These are phyloP conservation scores for Medakamo hakoo DNA, from an alignment of 139 green algal genomes.

Conservation along the genomic window DNA sequence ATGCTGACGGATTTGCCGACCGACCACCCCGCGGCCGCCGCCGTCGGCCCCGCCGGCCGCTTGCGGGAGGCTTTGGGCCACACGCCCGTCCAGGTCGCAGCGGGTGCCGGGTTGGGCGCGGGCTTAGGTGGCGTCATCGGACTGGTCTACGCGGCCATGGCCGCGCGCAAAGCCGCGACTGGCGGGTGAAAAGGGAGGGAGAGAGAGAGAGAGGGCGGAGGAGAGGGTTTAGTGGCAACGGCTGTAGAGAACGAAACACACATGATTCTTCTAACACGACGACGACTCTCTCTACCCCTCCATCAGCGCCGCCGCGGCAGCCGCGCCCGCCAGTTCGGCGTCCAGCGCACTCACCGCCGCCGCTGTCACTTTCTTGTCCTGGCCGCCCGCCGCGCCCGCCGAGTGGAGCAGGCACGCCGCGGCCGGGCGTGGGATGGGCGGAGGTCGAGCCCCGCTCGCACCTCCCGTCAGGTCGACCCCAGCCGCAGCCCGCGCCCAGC, in stretches of 20 bases:
- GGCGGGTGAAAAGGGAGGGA: too few relatives aligned
- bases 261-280: too few relatives aligned
- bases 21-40: conserved; percentile 45
- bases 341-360: background rate
- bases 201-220: too few relatives aligned
- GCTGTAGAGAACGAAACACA: too few relatives aligned
- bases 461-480: background rate
- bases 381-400: too few relatives aligned
- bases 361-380: too few relatives aligned
- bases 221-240: too few relatives aligned
- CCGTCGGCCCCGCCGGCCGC: conserved; percentile 1
- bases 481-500: conserved; percentile 13
- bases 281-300: too few relatives aligned
- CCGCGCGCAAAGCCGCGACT: too few relatives aligned
- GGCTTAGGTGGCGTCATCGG: conserved; percentile 16
- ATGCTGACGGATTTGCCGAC: conserved; percentile 60
- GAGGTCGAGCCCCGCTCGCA: background rate
- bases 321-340: background rate
- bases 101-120: conserved; percentile 19
- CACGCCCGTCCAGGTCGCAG: conserved; percentile 44
- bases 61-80: conserved; percentile 64
- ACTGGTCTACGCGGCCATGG: conserved; percentile 17
- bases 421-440: too few relatives aligned
- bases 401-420: too few relatives aligned
- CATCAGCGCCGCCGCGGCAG: too few relatives aligned